Evolutionary conservation across 257 asterid species (phyloP).

Genomic region (Solanum medicagineum): DNA sequence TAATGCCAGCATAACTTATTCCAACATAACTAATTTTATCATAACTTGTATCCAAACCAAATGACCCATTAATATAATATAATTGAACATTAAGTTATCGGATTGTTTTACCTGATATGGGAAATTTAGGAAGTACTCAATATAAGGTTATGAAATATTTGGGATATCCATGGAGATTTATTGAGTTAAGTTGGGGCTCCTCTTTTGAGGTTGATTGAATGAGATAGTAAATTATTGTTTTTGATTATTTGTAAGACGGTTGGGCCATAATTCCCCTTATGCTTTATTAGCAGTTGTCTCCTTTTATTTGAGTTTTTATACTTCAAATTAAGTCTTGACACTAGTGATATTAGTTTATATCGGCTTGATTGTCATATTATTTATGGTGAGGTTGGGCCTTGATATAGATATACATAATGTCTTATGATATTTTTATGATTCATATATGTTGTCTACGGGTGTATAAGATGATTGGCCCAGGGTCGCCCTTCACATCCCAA

Average conservation of each 20-base stretch:
- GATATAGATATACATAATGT: neutral
- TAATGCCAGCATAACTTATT: no score
- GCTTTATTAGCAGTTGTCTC: neutral
- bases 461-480: neutral
- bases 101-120: neutral
- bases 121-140: neutral
- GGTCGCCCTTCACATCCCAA: neutral
- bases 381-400: neutral
- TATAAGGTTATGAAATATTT: neutral
- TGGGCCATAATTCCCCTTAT: neutral
- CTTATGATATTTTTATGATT: neutral
- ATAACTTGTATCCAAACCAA: no score
- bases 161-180: neutral
- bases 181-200: neutral
- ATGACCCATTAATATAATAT: neutral
- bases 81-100: neutral
- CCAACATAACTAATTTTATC: no score
- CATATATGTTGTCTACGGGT: neutral
- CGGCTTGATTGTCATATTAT: neutral
- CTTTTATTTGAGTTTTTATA: neutral
- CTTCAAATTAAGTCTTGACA: neutral
- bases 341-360: neutral
- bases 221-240: neutral
- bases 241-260: neutral
- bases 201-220: neutral